Evolutionary conservation across 2,329 filamentous ascomycete genomes (phyloP), one percentile per base, ranked within the genome.

Genomic region (Colletotrichum endophyticum): DNA sequence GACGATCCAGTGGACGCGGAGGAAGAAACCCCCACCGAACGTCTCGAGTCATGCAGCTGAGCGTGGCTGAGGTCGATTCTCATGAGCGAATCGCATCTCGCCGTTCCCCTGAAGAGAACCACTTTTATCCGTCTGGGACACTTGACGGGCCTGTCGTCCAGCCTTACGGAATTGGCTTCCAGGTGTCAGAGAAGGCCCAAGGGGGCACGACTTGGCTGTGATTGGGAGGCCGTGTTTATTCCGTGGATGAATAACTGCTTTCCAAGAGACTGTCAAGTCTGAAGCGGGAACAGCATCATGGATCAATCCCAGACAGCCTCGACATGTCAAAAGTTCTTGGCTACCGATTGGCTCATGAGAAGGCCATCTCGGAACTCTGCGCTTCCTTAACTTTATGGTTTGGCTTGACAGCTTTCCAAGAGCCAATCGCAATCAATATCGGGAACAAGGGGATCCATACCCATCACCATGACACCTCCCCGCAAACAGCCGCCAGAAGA

Each of bases 41-140:
- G 69, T 72, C 73, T 72, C 69, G 69, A 61, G 53, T 72, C 61
- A 67, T 66, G 61, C 53, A 72, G 62, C 30, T 56, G 49, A 36
- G 36, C 44, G 72, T 75, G 68, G 68, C 72, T 75, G 62, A 72
- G 68, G 61, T 19, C 15, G 19, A 62, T 72, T 72, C 34, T 53
- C 53, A 75, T 61, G 69, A 75, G 69, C 73, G 36, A 75, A 72
- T 75, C 73, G 73, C 69, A 75, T 75, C 56, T 72, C 49, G 39
- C 27, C 25, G 13, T 61, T 6, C 3, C 8, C 8, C 9, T 6
- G 6, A 5, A 25, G 13, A 27, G 19, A 15, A 6, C 68, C 69
- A 66, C 73, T 62, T 66, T 72, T 72, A 75, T 56, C 53, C 62
- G 56, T 34, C 19, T 39, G 34, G 36, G 39, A 44, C 28, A 34